These are phyloP conservation scores for Puccinia polysora DNA, from an alignment of 1,284 basidiomycete genomes.

Conservation along the genomic window DNA sequence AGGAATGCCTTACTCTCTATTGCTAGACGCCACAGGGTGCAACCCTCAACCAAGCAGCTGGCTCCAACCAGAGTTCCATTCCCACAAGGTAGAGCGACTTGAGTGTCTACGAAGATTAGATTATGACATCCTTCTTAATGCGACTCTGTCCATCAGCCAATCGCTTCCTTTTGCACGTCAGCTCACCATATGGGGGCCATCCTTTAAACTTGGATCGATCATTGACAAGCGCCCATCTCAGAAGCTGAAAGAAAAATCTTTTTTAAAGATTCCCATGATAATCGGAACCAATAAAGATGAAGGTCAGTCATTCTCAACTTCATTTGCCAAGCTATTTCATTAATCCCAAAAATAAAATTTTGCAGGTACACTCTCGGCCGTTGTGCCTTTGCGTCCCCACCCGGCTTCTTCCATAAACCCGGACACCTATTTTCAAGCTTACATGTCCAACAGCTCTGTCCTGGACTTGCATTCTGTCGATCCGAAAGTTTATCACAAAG, in stretches of 20 bases:
- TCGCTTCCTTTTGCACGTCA: conserved; percentile 26
- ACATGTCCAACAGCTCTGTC: conserved; percentile 33
- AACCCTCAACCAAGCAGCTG: neutral
- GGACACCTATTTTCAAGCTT: conserved; percentile 16
- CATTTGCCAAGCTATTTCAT: neutral
- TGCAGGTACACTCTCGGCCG: conserved; percentile 12
- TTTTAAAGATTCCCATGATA: conserved; percentile 26
- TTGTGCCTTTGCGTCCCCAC: neutral
- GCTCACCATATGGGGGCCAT: conserved; percentile 33
- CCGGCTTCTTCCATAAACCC: neutral
- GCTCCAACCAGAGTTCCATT: neutral
- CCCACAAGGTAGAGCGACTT: neutral
- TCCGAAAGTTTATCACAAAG: conserved; percentile 14
- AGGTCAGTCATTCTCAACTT: neutral
- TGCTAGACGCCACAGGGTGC: conserved; percentile 40
- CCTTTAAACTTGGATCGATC: conserved; percentile 24
- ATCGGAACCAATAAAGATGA: conserved; percentile 38
- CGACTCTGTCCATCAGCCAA: neutral
- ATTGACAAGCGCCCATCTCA: conserved; percentile 26
- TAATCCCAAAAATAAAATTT: neutral
- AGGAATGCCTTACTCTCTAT: conserved; percentile 46
- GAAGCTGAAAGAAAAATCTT: neutral
- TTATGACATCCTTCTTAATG: conserved; percentile 5
- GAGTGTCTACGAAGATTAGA: conserved; percentile 27
- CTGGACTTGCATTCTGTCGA: conserved; percentile 17